phyloP scores from a whole-genome alignment of 495 filamentous ascomycete species.

The Hypoxylon fuscum region DNA sequence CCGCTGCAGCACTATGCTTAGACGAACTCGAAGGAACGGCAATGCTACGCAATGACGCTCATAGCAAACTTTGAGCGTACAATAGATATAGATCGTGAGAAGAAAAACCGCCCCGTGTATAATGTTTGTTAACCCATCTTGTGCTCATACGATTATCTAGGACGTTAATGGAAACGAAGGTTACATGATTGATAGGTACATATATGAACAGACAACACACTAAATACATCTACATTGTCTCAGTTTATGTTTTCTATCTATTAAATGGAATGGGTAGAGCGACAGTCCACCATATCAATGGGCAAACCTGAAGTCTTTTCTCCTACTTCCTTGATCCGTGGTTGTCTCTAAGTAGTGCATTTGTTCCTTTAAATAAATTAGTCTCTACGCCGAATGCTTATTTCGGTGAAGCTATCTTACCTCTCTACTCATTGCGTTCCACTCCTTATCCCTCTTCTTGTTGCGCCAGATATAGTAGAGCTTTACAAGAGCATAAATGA shows the following conservation, averaged over 20 bases:
- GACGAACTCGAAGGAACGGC: background rate
- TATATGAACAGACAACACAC: no score
- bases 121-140: no score
- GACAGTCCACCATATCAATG: constrained; percentile 25
- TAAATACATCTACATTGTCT: no score
- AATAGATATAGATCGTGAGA: background rate
- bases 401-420: constrained; percentile 50
- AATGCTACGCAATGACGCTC: background rate
- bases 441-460: constrained; percentile 49
- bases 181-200: no score
- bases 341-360: constrained; percentile 31
- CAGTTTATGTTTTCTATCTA: no score
- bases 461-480: constrained; percentile 71
- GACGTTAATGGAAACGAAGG: no score
- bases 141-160: no score
- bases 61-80: background rate
- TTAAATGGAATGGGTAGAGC: no score
- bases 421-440: constrained; percentile 70
- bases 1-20: background rate
- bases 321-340: constrained; percentile 33
- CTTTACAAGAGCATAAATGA: constrained; percentile 65
- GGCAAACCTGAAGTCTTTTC: constrained; percentile 33
- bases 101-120: background rate
- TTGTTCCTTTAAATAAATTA: constrained; percentile 24
- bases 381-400: background rate